phyloP scores from a whole-genome alignment of 2,329 filamentous ascomycete genomes.

The Pseudodiploospora longispora region DNA sequence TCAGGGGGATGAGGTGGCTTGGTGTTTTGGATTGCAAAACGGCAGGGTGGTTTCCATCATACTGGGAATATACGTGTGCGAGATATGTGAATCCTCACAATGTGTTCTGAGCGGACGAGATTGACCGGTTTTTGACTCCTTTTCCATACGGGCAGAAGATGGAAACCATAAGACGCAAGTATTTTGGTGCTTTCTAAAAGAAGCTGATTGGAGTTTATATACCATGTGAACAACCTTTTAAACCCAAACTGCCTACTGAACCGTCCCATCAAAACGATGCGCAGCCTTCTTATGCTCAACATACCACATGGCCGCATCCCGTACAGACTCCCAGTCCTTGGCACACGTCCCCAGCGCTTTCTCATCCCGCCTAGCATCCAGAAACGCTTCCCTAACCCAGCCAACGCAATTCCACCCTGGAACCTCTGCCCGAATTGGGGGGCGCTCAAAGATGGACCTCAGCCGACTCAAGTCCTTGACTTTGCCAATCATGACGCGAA shows the following conservation, averaged over 20 bases:
- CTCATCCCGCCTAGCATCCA: conserved; percentile 17
- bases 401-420: conserved; percentile 34
- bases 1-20: conserved; percentile 29
- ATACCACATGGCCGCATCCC: conserved; percentile 30
- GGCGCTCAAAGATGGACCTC: conserved; percentile 20
- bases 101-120: no score
- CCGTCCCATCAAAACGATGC: conserved; percentile 31
- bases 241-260: conserved; percentile 13
- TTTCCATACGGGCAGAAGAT: no score
- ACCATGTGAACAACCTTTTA: no score
- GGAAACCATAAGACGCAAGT: no score
- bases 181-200: no score
- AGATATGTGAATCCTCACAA: no score
- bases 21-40: conserved; percentile 33
- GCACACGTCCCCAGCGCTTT: conserved; percentile 24
- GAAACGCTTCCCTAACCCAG: conserved; percentile 34
- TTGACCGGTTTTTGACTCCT: no score
- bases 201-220: no score
- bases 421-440: conserved; percentile 20
- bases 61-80: conserved; percentile 22
- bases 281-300: conserved; percentile 27
- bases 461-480: conserved; percentile 19
- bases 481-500: conserved; percentile 22
- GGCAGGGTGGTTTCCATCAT: conserved; percentile 22
- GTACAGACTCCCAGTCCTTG: conserved; percentile 25